These are phyloP conservation scores for Rhizoclosmatium globosum DNA, from an alignment of 192 early-diverging fungal genomes.

Conservation along the genomic window DNA sequence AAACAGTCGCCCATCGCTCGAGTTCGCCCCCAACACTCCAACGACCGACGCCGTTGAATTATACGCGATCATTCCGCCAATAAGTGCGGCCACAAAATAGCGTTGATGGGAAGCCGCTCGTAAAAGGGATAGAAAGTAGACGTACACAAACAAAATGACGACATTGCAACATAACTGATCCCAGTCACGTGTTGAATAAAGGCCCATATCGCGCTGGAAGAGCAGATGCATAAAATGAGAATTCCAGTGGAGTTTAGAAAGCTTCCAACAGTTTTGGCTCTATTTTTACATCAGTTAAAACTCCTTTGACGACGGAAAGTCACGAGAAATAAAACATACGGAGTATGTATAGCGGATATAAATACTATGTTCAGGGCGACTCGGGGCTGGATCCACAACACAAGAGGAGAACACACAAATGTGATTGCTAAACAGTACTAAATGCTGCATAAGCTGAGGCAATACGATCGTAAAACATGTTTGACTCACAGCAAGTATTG, in stretches of 20 bases:
- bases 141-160: constrained; percentile 8
- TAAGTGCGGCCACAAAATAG: constrained; percentile 16
- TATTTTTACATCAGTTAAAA: neutral
- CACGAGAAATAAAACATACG: constrained; percentile 11
- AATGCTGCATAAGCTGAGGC: too few relatives aligned
- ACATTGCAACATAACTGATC: constrained; percentile 1
- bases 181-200: constrained; percentile 10
- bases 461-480: neutral
- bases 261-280: constrained; percentile 31
- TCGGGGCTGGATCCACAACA: neutral
- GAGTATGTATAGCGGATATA: constrained; percentile 22
- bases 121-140: constrained; percentile 26
- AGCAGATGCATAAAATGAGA: neutral
- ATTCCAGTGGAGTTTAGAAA: constrained; percentile 16
- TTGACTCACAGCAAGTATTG: constrained; percentile 20
- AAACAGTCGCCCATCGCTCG: constrained; percentile 4
- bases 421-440: constrained; percentile 21
- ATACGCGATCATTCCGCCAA: neutral
- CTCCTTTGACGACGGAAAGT: neutral
- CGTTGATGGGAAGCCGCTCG: constrained; percentile 12
- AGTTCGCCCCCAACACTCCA: constrained; percentile 18
- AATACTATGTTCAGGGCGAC: constrained; percentile 23
- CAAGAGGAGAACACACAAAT: constrained; percentile 29
- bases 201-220: neutral
- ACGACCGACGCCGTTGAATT: constrained; percentile 14